A percentile compares a stretch with the other conserved stretches of the same genome.
These are phyloP conservation scores for Lasiodiplodia sp. DNA, from an alignment of 2,329 filamentous ascomycete species.

Conservation along the genomic window DNA sequence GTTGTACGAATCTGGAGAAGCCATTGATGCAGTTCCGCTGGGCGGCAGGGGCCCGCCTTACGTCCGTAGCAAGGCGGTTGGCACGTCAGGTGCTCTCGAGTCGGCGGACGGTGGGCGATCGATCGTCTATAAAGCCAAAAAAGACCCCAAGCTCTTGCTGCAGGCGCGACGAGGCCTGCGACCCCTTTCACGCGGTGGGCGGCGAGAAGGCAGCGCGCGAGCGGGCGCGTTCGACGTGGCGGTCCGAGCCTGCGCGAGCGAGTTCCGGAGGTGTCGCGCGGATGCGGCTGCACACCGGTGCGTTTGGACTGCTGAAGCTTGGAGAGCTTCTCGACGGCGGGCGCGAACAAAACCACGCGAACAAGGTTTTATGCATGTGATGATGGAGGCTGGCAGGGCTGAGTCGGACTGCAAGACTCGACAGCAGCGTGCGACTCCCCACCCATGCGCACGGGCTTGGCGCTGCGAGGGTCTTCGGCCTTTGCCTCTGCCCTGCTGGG, in stretches of 20 bases:
- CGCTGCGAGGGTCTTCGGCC: slow-evolving; percentile 16
- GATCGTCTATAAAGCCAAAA: slow-evolving; percentile 12
- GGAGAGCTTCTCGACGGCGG: neutral
- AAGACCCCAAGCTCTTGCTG: slow-evolving; percentile 2
- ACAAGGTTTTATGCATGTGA: slow-evolving; percentile 24
- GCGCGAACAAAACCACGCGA: neutral
- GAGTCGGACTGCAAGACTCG: slow-evolving; percentile 3
- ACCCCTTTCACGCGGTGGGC: slow-evolving; percentile 9
- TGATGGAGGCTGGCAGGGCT: slow-evolving; percentile 16
- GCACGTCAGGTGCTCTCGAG: slow-evolving; percentile 6
- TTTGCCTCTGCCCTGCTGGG: neutral
- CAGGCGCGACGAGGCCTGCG: neutral
- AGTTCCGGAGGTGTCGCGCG: neutral
- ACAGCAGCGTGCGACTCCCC: slow-evolving; percentile 21
- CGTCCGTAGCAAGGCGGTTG: slow-evolving; percentile 23
- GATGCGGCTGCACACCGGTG: neutral
- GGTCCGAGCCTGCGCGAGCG: slow-evolving; percentile 1
- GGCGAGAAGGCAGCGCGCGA: neutral
- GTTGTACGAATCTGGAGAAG: slow-evolving; percentile 27
- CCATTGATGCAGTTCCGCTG: slow-evolving; percentile 25
- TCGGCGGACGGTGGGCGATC: slow-evolving; percentile 21
- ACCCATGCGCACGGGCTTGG: slow-evolving; percentile 23
- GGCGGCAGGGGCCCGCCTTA: slow-evolving; percentile 24
- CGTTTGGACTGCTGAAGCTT: slow-evolving; percentile 12
- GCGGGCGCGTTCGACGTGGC: slow-evolving; percentile 17